phyloP scores from a whole-genome alignment of 139 green algal species.

The Coccomyxa sp. region DNA sequence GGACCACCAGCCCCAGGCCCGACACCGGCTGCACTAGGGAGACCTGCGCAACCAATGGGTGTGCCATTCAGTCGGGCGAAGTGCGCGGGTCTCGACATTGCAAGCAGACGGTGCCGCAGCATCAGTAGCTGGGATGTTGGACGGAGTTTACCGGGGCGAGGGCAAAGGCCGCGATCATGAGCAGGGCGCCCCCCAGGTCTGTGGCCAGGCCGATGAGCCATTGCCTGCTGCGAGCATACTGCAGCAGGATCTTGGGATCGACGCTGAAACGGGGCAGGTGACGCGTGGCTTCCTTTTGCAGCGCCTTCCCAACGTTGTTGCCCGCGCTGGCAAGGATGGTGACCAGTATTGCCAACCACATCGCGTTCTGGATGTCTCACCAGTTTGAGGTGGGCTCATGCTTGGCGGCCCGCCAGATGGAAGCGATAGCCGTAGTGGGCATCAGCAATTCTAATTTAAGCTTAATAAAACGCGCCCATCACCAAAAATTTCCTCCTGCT shows the following conservation, averaged over 20 bases:
- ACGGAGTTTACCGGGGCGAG: slow-evolving; percentile 58
- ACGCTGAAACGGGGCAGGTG: slow-evolving; percentile 57
- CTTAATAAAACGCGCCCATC: no score
- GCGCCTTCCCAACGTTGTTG: slow-evolving; percentile 83
- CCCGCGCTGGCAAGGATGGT: slow-evolving; percentile 68
- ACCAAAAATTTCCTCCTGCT: no score
- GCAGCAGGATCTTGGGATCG: slow-evolving; percentile 48
- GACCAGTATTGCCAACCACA: slow-evolving; percentile 66
- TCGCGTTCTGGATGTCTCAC: background rate
- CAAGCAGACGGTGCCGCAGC: no score
- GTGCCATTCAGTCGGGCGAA: no score
- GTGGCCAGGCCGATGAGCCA: slow-evolving; percentile 67
- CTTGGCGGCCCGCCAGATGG: no score
- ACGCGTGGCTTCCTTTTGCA: slow-evolving; percentile 81
- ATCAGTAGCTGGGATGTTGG: no score
- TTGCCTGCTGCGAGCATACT: slow-evolving; percentile 49
- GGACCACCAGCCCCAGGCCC: slow-evolving; percentile 70
- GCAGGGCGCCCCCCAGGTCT: slow-evolving; percentile 71
- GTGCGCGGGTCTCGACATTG: no score
- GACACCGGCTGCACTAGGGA: slow-evolving; percentile 86
- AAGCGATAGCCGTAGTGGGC: no score
- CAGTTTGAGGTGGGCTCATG: no score
- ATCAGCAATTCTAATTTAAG: no score
- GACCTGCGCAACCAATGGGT: slow-evolving; percentile 42
- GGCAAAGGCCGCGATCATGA: slow-evolving; percentile 82